Evolutionary conservation across 2,329 filamentous ascomycete genomes (phyloP), one percentile per base, ranked within the genome.

Genomic region (Ophiostoma sp.): DNA sequence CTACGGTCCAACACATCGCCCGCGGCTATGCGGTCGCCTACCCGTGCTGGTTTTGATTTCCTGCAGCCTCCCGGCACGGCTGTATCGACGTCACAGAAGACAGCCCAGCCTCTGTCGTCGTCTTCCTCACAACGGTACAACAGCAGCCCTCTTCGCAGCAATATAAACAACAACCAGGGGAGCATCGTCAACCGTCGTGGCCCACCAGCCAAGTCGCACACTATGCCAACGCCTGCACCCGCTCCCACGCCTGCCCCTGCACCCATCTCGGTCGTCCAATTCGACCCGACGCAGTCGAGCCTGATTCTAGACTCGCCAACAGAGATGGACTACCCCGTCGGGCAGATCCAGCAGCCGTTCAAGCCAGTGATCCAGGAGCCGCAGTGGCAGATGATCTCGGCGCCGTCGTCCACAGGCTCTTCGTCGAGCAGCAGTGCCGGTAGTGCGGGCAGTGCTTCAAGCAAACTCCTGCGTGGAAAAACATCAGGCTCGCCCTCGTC

Each of bases 1-100:
- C 76, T 81, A 25, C 85, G 88, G 36, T 87, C 88, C 1, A 87
- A 88, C 76, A 90, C 88, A 3, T 87, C 86, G 3, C 71, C 73
- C 1, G 73, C 59, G 8, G 66, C 36, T 42, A 48, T 31, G 6
- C 81, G 80, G 3, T 87, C 87, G 4, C 86, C 73, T 1, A 71
- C 50, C 8, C 69, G 25, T 17, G 25, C 63, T 6, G 69, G 33
- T 5, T 69, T 72, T 52, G 33, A 48, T n/a, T 64, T 69, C n/a
- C 2, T n/a, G 9, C 63, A 61, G 17, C 69, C 25, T 5, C 42
- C 57, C 3, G 57, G 39, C 55, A 31, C 31, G n/a, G 36, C 69
- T 6, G 25, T 39, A 33, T 39, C 69, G 22, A 17, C 52, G 22
- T 45, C 50, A 6, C 52, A 39, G 25, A 33, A 36, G 12, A 19